These are phyloP conservation scores for Osmanthus fragrans DNA, from an alignment of 257 asterid genomes.

Conservation along the genomic window DNA sequence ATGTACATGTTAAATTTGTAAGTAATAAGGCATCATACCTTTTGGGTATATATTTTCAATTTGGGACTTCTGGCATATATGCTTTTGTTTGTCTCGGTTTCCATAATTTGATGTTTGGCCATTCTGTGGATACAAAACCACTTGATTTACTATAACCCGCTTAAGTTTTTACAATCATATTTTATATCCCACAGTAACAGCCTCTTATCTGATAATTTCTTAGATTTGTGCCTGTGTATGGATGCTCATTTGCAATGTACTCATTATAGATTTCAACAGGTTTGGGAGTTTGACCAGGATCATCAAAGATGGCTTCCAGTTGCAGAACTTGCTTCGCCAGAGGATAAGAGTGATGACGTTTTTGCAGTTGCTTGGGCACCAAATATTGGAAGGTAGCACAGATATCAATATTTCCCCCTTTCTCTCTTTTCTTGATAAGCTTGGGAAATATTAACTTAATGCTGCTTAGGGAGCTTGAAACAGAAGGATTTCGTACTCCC, in stretches of 20 bases:
- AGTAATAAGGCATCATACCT: background rate
- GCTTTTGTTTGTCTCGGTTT: background rate
- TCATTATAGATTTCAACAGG: conserved; percentile 45
- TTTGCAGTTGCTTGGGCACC: conserved; percentile 87
- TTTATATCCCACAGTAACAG: background rate
- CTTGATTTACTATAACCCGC: background rate
- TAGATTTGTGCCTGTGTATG: background rate
- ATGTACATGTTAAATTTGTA: background rate
- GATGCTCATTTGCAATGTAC: conserved; percentile 19
- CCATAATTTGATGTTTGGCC: background rate
- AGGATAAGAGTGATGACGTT: conserved; percentile 66
- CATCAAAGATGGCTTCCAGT: conserved; percentile 99
- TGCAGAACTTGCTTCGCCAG: conserved; percentile 85
- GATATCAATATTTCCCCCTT: background rate
- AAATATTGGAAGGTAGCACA: conserved; percentile 71
- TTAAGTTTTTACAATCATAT: background rate
- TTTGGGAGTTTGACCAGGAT: conserved; percentile 94
- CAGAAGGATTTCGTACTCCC: too few relatives aligned
- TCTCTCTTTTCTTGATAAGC: background rate
- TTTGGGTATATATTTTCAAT: background rate
- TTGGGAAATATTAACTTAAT: background rate
- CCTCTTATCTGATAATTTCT: background rate
- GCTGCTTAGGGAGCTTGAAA: background rate
- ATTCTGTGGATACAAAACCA: background rate
- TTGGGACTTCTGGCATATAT: background rate